These are phyloP conservation scores for Trichophyton schoenleinii DNA, from an alignment of 2,329 filamentous ascomycete genomes.

Conservation along the genomic window DNA sequence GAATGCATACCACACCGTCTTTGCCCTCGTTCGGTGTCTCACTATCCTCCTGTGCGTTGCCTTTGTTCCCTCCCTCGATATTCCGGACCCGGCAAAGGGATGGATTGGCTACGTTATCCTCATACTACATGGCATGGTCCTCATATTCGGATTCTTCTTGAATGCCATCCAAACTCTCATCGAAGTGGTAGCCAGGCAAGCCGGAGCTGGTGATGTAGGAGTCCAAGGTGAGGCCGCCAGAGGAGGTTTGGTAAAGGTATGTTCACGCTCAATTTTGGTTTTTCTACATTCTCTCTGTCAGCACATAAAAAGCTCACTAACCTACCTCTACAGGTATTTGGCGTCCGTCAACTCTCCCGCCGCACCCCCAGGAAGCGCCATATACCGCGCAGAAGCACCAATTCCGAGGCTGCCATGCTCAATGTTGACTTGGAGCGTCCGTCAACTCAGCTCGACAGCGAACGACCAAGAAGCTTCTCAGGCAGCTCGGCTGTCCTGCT, in stretches of 20 bases:
- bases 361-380: constrained; percentile 53
- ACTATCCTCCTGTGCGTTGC: constrained; percentile 65
- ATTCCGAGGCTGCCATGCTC: constrained; percentile 72
- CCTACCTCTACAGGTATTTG: constrained; percentile 50
- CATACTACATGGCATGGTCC: constrained; percentile 67
- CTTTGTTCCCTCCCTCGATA: constrained; percentile 71
- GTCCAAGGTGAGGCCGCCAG: constrained; percentile 52
- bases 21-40: constrained; percentile 63
- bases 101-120: constrained; percentile 95
- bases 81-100: constrained; percentile 67
- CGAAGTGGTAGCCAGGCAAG: constrained; percentile 70
- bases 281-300: neutral
- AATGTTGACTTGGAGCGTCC: constrained; percentile 55
- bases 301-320: neutral
- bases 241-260: constrained; percentile 67
- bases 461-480: constrained; percentile 47
- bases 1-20: constrained; percentile 88
- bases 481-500: constrained; percentile 51
- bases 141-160: constrained; percentile 85
- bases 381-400: constrained; percentile 60
- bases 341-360: constrained; percentile 74
- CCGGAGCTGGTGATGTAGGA: constrained; percentile 61
- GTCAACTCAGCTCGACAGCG: constrained; percentile 41
- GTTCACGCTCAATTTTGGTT: constrained; percentile 8
- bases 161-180: constrained; percentile 83